Evolutionary conservation across 2,329 filamentous ascomycete species (phyloP).

Genomic region (Epichloe sibirici): DNA sequence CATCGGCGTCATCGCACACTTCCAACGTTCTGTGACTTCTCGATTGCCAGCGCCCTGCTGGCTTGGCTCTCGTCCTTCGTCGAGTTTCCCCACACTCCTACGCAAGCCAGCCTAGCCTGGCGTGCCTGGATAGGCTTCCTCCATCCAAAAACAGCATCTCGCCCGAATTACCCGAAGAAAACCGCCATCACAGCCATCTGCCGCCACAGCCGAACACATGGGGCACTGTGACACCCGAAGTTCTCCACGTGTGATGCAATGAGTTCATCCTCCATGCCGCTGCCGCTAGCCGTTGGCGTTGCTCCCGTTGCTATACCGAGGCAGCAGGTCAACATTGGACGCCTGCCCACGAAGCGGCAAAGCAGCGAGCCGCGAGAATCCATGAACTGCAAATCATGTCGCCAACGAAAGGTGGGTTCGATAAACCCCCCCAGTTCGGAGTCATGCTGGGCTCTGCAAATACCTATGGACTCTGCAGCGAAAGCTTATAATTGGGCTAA

Average conservation of each 20-base stretch:
- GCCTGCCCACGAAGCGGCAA: slow-evolving; percentile 57
- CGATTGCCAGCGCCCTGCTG: no score
- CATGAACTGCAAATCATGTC: slow-evolving; percentile 93
- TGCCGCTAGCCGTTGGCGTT: not conserved
- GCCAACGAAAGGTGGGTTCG: slow-evolving; percentile 68
- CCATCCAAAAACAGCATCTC: no score
- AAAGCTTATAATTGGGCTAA: not conserved
- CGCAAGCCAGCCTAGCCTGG: not conserved
- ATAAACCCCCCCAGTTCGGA: not conserved
- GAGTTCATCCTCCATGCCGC: slow-evolving; percentile 12
- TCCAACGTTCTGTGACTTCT: no score
- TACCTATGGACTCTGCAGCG: not conserved
- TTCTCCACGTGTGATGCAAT: slow-evolving; percentile 13
- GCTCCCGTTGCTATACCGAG: slow-evolving; percentile 51
- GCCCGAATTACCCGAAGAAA: not conserved
- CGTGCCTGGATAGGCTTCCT: no score
- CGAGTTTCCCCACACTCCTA: no score
- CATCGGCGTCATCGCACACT: no score
- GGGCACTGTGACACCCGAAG: not conserved
- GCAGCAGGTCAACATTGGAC: slow-evolving; percentile 70
- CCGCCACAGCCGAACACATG: not conserved
- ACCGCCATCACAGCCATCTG: not conserved
- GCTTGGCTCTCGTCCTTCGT: no score
- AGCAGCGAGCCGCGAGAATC: slow-evolving; percentile 71
- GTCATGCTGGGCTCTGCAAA: not conserved